Conservation (phyloP, 164 flowering plant genomes). For the Tetrastigma voinierianum region DNA sequence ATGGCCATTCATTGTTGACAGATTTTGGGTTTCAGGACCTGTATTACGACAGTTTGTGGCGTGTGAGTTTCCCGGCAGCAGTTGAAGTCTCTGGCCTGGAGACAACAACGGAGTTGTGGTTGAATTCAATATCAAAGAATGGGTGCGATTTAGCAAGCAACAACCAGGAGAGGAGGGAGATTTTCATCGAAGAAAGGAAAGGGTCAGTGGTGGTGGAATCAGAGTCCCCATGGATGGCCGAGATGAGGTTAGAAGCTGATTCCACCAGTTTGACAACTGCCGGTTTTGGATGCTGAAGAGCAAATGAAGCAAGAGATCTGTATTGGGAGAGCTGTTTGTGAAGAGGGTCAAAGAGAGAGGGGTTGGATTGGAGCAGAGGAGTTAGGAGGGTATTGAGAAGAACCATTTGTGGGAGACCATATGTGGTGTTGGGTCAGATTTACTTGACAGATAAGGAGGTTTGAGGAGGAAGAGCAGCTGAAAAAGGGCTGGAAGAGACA, state of each 20-base stretch:
- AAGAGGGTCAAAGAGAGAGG: conserved; percentile 19
- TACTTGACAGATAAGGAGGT: conserved; percentile 62
- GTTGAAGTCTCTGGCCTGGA: too few species aligned
- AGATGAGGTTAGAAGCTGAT: conserved; percentile 72
- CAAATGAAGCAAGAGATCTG: conserved; percentile 75
- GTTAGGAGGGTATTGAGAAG: conserved; percentile 54
- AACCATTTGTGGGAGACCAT: conserved; percentile 96
- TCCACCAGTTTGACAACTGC: conserved; percentile 79
- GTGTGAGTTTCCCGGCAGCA: too few species aligned
- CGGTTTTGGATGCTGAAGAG: conserved; percentile 57
- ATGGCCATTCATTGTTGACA: too few species aligned
- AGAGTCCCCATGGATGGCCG: conserved; percentile 14
- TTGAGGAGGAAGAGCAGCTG: conserved; percentile 72
- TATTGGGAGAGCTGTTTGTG: conserved; percentile 88
- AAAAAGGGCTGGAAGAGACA: conserved; percentile 64
- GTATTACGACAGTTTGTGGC: too few species aligned
- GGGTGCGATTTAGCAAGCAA: too few species aligned
- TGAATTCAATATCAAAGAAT: too few species aligned
- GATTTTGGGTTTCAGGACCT: too few species aligned
- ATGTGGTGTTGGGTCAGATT: conserved; percentile 69
- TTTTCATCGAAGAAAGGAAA: conserved; percentile 43
- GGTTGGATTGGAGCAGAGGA: conserved; percentile 54
- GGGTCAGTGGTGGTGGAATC: conserved; percentile 16
- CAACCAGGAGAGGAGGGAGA: too few species aligned
- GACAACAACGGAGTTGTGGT: too few species aligned